phyloP scores from a whole-genome alignment of 1,139 yeast genomes.

The Candida sp. region DNA sequence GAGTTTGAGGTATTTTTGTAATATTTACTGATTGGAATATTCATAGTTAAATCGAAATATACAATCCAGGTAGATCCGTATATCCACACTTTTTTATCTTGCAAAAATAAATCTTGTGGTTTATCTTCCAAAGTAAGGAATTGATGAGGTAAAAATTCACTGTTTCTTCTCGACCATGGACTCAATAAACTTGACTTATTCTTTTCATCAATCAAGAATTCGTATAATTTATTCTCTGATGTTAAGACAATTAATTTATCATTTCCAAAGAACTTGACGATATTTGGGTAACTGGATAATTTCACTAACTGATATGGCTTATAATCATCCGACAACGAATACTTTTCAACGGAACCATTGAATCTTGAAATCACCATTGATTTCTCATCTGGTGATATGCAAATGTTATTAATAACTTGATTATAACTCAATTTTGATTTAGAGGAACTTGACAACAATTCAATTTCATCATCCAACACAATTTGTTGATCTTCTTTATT shows the following conservation, averaged over 20 bases:
- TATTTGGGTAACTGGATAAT: conserved; percentile 58
- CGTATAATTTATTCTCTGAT: conserved; percentile 72
- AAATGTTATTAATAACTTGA: conserved; percentile 48
- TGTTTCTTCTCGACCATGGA: conserved; percentile 76
- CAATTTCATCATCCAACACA: conserved; percentile 38
- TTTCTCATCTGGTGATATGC: conserved; percentile 41
- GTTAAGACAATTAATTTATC: conserved; percentile 63
- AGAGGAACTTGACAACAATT: conserved; percentile 22
- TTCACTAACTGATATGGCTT: conserved; percentile 38
- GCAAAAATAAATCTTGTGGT: conserved; percentile 67
- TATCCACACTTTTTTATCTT: conserved; percentile 58
- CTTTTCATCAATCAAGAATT: conserved; percentile 42
- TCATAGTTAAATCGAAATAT: conserved; percentile 64
- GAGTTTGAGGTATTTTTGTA: conserved; percentile 21
- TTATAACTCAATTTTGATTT: conserved; percentile 26
- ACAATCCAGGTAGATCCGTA: conserved; percentile 89
- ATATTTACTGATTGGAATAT: conserved; percentile 45
- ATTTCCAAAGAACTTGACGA: conserved; percentile 51
- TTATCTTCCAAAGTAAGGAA: conserved; percentile 60
- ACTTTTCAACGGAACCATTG: conserved; percentile 64
- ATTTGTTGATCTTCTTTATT: conserved; percentile 19
- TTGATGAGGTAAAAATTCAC: conserved; percentile 70
- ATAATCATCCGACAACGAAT: conserved; percentile 17
- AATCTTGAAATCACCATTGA: conserved; percentile 56
- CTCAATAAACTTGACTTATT: conserved; percentile 45